Conservation (phyloP, 805 yeast genomes). For the Candida namnaoensis region DNA sequence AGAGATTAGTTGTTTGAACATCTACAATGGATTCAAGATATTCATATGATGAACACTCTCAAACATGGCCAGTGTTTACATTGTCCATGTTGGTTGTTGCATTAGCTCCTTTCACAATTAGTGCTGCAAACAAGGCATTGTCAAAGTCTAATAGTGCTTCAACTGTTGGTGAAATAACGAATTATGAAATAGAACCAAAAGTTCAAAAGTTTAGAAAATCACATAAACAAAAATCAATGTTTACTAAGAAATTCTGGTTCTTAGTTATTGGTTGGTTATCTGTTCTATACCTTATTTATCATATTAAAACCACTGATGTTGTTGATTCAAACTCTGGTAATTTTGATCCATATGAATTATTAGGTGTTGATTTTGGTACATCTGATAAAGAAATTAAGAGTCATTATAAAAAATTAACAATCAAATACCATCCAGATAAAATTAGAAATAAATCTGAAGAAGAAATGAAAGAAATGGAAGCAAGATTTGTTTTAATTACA, state of each 20-base stretch:
- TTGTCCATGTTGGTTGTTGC: constrained; percentile 62
- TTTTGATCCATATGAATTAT: constrained; percentile 88
- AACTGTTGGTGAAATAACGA: constrained; percentile 10
- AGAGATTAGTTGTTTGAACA: too few species aligned
- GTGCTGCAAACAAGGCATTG: constrained; percentile 1
- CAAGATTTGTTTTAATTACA: constrained; percentile 69
- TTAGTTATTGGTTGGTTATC: constrained; percentile 19
- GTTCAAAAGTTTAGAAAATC: constrained; percentile 14
- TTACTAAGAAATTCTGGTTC: constrained; percentile 7
- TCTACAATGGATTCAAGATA: constrained; percentile 36
- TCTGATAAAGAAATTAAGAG: constrained; percentile 71
- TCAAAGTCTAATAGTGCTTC: constrained; percentile 3
- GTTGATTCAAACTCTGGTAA: constrained; percentile 34
- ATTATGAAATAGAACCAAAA: constrained; percentile 11
- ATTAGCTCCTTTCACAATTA: constrained; percentile 54
- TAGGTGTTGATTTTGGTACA: constrained; percentile 64
- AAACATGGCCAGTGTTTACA: constrained; percentile 89
- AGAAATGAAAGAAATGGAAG: constrained; percentile 55
- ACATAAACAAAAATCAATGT: not conserved
- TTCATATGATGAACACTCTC: constrained; percentile 81
- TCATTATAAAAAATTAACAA: constrained; percentile 77
- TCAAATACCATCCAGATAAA: constrained; percentile 93
- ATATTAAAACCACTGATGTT: constrained; percentile 18
- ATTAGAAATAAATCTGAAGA: constrained; percentile 50
- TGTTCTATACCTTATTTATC: constrained; percentile 29